A percentile compares a stretch with the other conserved stretches of the same genome.
Conservation (phyloP, 441 rosid species). For the Erodium moschatum region DNA sequence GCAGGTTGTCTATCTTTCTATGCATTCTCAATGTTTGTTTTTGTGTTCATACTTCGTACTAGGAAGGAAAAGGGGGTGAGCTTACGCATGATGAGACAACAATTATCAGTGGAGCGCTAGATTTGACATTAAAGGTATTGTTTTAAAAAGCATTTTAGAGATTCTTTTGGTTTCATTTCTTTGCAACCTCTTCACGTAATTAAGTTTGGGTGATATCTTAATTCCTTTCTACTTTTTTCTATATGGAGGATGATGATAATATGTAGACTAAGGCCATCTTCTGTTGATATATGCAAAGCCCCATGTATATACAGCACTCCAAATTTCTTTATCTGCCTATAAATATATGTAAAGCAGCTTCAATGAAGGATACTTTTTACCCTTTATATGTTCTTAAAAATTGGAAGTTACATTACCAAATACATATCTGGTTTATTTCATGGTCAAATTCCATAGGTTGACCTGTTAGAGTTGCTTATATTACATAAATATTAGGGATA, state of each 20-base stretch:
- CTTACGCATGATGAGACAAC: constrained; percentile 63
- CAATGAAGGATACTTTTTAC: too few relatives aligned
- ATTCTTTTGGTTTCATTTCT: neutral
- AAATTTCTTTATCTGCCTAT: too few relatives aligned
- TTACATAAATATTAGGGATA: too few relatives aligned
- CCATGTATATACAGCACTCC: too few relatives aligned
- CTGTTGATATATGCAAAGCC: too few relatives aligned
- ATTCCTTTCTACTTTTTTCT: neutral
- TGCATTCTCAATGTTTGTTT: neutral
- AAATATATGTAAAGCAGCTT: too few relatives aligned
- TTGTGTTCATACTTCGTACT: constrained; percentile 22
- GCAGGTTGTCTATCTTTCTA: neutral
- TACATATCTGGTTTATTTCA: too few relatives aligned
- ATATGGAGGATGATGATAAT: constrained; percentile 6
- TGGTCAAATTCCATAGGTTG: too few relatives aligned
- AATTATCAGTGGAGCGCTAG: constrained; percentile 21
- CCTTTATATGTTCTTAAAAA: too few relatives aligned
- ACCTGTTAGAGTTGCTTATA: too few relatives aligned
- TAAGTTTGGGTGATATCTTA: too few relatives aligned
- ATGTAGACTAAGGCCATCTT: neutral
- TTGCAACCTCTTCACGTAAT: neutral
- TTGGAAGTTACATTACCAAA: too few relatives aligned
- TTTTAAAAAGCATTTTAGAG: neutral
- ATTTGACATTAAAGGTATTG: constrained; percentile 55
- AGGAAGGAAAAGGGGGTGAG: constrained; percentile 77